These are phyloP conservation scores for Dorcoceras hygrometricum DNA, from an alignment of 257 asterid genomes.

Conservation along the genomic window DNA sequence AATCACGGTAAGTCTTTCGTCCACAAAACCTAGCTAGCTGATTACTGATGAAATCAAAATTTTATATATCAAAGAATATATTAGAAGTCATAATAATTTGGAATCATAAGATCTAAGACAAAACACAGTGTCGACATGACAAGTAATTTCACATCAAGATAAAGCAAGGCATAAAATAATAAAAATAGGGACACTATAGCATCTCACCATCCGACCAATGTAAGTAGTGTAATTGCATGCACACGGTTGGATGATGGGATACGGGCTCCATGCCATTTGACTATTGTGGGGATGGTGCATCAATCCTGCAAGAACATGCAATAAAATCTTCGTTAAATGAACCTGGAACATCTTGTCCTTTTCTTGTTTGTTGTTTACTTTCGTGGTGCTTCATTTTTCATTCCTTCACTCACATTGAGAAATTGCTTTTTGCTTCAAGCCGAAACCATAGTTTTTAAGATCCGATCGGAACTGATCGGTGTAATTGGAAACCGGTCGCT, in stretches of 20 bases:
- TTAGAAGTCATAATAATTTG: neutral
- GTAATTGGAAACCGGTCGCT: too few relatives aligned
- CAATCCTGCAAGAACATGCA: neutral
- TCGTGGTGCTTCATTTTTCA: neutral
- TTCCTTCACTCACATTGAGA: too few relatives aligned
- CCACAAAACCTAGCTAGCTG: too few relatives aligned
- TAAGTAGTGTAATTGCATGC: conserved; percentile 33
- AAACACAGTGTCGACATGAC: neutral
- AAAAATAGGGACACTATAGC: conserved; percentile 23
- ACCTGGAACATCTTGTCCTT: neutral
- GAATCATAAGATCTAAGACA: neutral
- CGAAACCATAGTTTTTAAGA: too few relatives aligned
- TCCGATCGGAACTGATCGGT: too few relatives aligned
- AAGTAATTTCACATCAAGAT: conserved; percentile 1
- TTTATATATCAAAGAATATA: conserved; percentile 5
- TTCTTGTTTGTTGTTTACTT: neutral
- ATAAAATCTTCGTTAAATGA: neutral
- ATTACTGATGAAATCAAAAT: too few relatives aligned
- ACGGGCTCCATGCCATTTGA: neutral
- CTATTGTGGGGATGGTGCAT: neutral
- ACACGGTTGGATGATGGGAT: conserved; percentile 36
- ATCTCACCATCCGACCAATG: conserved; percentile 37
- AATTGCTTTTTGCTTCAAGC: too few relatives aligned
- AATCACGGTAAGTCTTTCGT: neutral
- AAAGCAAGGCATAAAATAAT: neutral